Conservation (phyloP, 2,329 filamentous ascomycete genomes). For the Ophiostoma piceae region DNA sequence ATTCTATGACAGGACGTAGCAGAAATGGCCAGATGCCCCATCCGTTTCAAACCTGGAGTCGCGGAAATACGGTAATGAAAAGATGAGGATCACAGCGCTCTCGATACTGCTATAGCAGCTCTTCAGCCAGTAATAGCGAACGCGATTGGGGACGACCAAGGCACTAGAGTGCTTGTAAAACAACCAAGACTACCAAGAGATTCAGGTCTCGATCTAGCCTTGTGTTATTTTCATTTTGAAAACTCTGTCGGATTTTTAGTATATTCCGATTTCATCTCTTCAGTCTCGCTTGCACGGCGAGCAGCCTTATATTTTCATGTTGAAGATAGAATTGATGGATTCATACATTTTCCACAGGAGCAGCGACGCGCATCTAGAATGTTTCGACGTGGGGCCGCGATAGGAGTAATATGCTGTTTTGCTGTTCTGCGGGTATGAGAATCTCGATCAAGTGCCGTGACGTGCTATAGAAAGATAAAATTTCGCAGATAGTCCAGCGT, state of each 20-base stretch:
- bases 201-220: not conserved
- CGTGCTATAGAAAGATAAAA: too few species aligned
- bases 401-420: not conserved
- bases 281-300: not conserved
- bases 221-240: not conserved
- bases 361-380: not conserved
- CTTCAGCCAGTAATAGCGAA: not conserved
- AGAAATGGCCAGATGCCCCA: constrained; percentile 9
- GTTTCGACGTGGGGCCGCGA: not conserved
- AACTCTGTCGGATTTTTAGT: not conserved
- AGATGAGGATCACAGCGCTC: not conserved
- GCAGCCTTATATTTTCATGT: not conserved
- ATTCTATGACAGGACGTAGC: constrained; percentile 10
- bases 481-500: not conserved
- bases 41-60: not conserved
- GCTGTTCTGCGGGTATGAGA: not conserved
- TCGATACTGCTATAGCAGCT: not conserved
- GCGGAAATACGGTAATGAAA: not conserved
- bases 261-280: not conserved
- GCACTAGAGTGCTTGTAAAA: not conserved
- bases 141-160: not conserved
- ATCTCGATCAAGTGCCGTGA: not conserved
- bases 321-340: not conserved
- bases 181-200: constrained; percentile 4
- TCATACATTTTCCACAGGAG: not conserved